Percentiles rank a stretch among this genome's conserved stretches.
Conservation (phyloP, 31 red algal species). For the Bonnemaisonia californica region DNA sequence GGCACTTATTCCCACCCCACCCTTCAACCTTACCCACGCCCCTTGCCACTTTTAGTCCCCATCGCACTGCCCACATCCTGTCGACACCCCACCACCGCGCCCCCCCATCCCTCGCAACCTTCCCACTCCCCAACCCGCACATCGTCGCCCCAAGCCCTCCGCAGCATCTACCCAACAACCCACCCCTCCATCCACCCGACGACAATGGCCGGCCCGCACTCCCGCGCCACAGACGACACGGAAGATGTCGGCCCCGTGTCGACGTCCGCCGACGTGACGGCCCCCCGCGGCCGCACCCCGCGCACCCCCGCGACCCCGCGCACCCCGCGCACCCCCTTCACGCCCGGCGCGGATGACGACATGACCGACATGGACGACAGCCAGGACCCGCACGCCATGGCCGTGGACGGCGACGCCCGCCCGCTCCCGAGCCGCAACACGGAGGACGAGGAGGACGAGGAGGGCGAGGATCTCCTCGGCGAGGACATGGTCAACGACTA, state of each 20-base stretch:
- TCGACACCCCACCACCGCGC: no score
- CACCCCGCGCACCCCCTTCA: neutral
- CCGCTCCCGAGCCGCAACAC: neutral
- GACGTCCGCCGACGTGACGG: slow-evolving; percentile 22
- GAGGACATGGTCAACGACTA: slow-evolving; percentile 98
- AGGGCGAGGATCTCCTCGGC: slow-evolving; percentile 94
- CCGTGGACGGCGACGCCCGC: neutral
- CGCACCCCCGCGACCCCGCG: neutral
- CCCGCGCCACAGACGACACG: slow-evolving; percentile 34
- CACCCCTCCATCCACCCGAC: neutral
- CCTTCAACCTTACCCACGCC: no score
- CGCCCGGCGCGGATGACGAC: neutral
- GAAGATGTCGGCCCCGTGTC: slow-evolving; percentile 29
- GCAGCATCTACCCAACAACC: neutral
- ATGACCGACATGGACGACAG: neutral
- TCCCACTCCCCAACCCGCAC: no score
- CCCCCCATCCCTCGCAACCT: no score
- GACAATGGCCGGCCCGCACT: slow-evolving; percentile 10
- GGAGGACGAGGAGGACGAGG: slow-evolving; percentile 80
- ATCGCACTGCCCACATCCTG: no score
- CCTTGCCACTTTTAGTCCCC: no score
- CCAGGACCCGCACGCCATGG: neutral
- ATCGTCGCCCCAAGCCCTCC: no score
- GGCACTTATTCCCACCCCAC: no score
- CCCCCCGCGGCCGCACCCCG: neutral